Evolutionary conservation across 2,329 filamentous ascomycete species (phyloP).

Genomic region (Aspergillus unguis): DNA sequence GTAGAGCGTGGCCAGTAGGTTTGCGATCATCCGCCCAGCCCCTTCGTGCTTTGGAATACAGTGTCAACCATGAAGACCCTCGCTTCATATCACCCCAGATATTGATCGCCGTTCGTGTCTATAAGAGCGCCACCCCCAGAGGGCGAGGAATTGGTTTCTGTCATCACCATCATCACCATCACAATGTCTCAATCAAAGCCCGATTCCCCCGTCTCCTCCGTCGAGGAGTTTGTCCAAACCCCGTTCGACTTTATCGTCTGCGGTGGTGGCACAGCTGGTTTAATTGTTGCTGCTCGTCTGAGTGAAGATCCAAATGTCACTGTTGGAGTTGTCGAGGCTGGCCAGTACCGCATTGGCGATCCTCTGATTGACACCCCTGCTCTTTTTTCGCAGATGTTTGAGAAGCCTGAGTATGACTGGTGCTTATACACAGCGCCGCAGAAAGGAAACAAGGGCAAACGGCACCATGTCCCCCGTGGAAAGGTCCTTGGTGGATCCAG

Average conservation of each 20-base stretch:
- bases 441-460: constrained; percentile 15
- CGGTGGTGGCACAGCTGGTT: constrained; percentile 55
- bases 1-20: too few species aligned
- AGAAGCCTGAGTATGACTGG: constrained; percentile 38
- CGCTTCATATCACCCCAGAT: too few species aligned
- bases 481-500: constrained; percentile 35
- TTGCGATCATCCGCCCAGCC: too few species aligned
- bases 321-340: constrained; percentile 48
- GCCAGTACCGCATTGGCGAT: constrained; percentile 31
- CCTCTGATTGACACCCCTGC: constrained; percentile 27
- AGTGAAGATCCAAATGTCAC: constrained; percentile 41
- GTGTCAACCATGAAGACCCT: too few species aligned
- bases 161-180: too few species aligned
- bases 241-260: constrained; percentile 40
- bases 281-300: constrained; percentile 42
- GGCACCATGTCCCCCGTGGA: constrained; percentile 29
- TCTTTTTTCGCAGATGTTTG: constrained; percentile 22
- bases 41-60: too few species aligned
- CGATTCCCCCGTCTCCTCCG: neutral
- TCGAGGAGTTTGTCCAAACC: constrained; percentile 8
- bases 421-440: constrained; percentile 28
- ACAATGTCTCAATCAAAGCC: too few species aligned
- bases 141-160: too few species aligned
- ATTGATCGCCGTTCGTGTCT: too few species aligned
- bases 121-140: too few species aligned